phyloP scores from a whole-genome alignment of 2,329 filamentous ascomycete species.

The Fusarium hostae region DNA sequence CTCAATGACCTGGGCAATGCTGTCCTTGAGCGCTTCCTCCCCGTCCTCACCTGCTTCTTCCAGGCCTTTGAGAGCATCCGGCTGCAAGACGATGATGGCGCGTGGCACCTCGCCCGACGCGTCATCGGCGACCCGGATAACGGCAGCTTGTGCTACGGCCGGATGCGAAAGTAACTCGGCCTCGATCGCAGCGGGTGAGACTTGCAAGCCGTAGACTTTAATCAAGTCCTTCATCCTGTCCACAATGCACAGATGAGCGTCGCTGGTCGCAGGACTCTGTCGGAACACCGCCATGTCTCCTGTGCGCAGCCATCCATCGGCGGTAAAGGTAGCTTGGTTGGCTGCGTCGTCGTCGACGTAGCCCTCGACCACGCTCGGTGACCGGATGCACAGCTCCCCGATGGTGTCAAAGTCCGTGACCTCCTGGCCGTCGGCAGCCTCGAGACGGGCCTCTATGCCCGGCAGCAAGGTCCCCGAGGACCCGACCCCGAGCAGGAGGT shows the following conservation, averaged over 20 bases:
- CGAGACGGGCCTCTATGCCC: conserved; percentile 7
- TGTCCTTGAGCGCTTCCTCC: conserved; percentile 4
- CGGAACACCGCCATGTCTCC: conserved; percentile 8
- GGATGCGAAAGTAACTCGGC: conserved; percentile 7
- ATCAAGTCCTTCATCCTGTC: conserved; percentile 10
- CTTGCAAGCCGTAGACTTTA: conserved; percentile 7
- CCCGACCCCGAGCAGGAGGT: conserved; percentile 5
- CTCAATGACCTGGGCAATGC: conserved; percentile 3
- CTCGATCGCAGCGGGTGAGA: conserved; percentile 4
- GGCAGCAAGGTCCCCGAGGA: conserved; percentile 7
- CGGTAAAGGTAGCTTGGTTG: conserved; percentile 9
- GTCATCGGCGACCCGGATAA: conserved; percentile 7
- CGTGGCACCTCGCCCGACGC: conserved; percentile 5
- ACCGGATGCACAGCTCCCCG: conserved; percentile 6
- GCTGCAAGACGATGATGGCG: conserved; percentile 5
- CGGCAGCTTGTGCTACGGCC: conserved; percentile 7
- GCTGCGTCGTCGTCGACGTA: conserved; percentile 2
- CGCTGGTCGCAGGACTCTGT: conserved; percentile 8
- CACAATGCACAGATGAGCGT: conserved; percentile 9
- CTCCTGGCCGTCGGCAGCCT: conserved; percentile 5
- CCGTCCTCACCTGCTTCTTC: conserved; percentile 7
- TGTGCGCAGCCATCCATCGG: conserved; percentile 6
- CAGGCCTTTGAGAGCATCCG: conserved; percentile 4
- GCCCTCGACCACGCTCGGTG: conserved; percentile 4
- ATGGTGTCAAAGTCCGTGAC: conserved; percentile 4